These are phyloP conservation scores for Paraphysoderma sedebokerense DNA, from an alignment of 371 early-diverging fungal species.

Conservation along the genomic window DNA sequence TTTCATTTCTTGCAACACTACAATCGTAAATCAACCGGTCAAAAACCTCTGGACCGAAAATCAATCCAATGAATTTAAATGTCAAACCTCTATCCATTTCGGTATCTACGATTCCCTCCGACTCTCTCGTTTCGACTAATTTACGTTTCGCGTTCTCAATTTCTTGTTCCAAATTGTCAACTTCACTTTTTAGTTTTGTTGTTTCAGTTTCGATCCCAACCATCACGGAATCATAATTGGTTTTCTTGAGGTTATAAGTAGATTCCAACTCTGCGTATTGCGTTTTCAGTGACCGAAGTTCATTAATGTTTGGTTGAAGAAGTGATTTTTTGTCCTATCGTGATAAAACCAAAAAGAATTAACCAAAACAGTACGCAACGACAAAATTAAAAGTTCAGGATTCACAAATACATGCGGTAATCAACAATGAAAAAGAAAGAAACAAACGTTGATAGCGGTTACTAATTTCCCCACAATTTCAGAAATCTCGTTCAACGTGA, in stretches of 20 bases:
- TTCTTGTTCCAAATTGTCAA: conserved; percentile 15
- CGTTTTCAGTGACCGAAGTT: conserved; percentile 19
- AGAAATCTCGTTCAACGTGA: conserved; percentile 24
- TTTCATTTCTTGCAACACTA: conserved; percentile 33
- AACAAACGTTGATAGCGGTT: conserved; percentile 17
- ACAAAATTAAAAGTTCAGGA: no score
- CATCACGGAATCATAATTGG: conserved; percentile 24
- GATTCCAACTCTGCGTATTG: conserved; percentile 19
- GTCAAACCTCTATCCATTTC: no score
- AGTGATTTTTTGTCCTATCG: conserved; percentile 21
- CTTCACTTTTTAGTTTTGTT: conserved; percentile 11
- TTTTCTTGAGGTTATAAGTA: conserved; percentile 24
- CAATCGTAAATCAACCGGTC: conserved; percentile 5
- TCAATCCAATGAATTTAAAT: no score
- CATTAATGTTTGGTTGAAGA: conserved; percentile 26
- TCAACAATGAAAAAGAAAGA: neutral
- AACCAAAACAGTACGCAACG: no score
- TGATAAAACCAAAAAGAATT: neutral
- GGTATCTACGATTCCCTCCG: no score
- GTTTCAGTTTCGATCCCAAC: conserved; percentile 16
- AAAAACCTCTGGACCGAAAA: conserved; percentile 16
- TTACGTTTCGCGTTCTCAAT: no score
- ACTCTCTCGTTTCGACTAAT: no score
- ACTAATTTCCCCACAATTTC: conserved; percentile 20
- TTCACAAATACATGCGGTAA: no score